Base-by-base conservation (phyloP, 1,284 basidiomycete species). In the Earliella scabrosa region DNA sequence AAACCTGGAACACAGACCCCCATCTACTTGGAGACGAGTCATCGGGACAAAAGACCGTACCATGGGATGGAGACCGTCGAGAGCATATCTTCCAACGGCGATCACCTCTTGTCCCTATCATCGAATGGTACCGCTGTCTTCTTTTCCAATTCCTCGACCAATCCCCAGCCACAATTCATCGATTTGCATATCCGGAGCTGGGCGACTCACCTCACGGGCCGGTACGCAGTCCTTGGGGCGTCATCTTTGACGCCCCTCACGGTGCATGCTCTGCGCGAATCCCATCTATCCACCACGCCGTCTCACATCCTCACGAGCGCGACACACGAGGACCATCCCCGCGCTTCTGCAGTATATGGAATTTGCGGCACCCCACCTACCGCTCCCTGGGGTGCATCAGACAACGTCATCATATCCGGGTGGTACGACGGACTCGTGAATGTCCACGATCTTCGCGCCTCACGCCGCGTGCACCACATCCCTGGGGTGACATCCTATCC, bases 371-470 rank as follows among this genome's bases (percentile, higher is more conserved):
- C 82, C 13, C 85, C 87, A 0, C 75, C 77, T 1, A 77, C 78
- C 27, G 83, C 84, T 18, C 81, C 83, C 2, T 86, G 86, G 77
- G 87, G 88, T 10, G 71, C 80, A 1, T 87, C 88, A 5, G 82
- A 87, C n/a, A 78, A 88, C 64, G 79, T 90, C 21, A 55, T 92
- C n/a, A 77, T 90, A 35, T 86, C 87, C 2, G 90, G 90, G 2
- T 92, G 90, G 90, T 91, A 84, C 69, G 88, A 92, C 65, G 87
- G 90, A 7, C 68, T 77, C 46, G 85, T 90, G 27, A 79, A 81
- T 40, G 79, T 89, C 45, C 83, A 91, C 69, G 90, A 92, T 69
- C 77, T 92, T 26, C 88, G 90, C 26, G 75, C 78, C 16, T 74
- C 81, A 16, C 46, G 65, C 5, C 69, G 67, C 45, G 43, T 61